A percentile compares a stretch with the other conserved stretches of the same genome.
These are phyloP conservation scores for Claviceps lovelessii DNA, from an alignment of 2,329 filamentous ascomycete genomes.

Conservation along the genomic window DNA sequence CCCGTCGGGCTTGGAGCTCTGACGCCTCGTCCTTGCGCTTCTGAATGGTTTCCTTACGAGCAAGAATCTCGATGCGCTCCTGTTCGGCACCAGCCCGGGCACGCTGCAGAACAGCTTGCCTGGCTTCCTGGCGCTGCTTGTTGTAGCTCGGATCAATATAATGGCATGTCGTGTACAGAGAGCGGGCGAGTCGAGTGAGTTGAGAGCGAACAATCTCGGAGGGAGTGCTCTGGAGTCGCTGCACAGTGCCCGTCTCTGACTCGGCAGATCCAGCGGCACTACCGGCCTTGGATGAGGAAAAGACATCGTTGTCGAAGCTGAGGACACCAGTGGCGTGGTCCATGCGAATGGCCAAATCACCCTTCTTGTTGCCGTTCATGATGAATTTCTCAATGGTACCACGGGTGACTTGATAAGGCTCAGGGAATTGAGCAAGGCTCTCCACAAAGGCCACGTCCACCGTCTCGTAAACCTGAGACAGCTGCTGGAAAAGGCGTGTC, in stretches of 20 bases:
- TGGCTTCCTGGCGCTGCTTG: conserved; percentile 63
- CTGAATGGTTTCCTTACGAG: conserved; percentile 79
- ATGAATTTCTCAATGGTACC: conserved; percentile 98
- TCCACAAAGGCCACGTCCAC: conserved; percentile 90
- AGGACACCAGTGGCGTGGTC: conserved; percentile 90
- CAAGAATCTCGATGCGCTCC: conserved; percentile 75
- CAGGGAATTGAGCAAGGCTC: conserved; percentile 86
- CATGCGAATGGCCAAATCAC: conserved; percentile 88
- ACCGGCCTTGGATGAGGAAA: conserved; percentile 87
- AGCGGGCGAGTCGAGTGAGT: conserved; percentile 78
- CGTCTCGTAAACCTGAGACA: conserved; percentile 97
- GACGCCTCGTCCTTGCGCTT: conserved; percentile 96
- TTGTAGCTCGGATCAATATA: conserved; percentile 89
- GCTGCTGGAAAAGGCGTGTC: conserved; percentile 93
- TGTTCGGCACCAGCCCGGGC: conserved; percentile 80
- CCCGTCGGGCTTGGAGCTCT: conserved; percentile 71
- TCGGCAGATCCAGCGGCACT: conserved; percentile 79
- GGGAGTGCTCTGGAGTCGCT: conserved; percentile 92
- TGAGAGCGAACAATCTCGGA: conserved; percentile 95
- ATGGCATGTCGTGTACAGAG: conserved; percentile 84
- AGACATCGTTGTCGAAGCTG: conserved; percentile 95
- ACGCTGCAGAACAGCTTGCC: conserved; percentile 64
- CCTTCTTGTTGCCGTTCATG: conserved; percentile 99
- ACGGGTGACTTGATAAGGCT: conserved; percentile 83
- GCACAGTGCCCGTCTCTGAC: conserved; percentile 67